Evolutionary conservation across 371 early-diverging fungal genomes (phyloP), one percentile per base, ranked within the genome.

Genomic region (Syncephalastrum racemosum): DNA sequence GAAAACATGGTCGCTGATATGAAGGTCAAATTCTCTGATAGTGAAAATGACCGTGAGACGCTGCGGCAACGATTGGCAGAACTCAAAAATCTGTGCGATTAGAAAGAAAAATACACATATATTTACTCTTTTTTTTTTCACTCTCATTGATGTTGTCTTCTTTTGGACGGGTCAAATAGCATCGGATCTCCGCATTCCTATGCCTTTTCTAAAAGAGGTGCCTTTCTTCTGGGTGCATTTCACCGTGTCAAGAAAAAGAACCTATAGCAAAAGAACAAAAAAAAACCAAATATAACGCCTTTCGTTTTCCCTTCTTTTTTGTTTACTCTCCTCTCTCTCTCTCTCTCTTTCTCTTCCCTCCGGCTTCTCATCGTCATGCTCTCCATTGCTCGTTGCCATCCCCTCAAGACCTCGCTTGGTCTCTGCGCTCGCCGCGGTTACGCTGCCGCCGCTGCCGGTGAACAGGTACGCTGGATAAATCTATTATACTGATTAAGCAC

Each of bases 1-100:
- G 90, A 92, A 66, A 83, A 80, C 14, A 76, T 84, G 71, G 66
- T 95, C 57, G 75, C 84, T 20, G 87, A 84, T 56, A 84, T 85
- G 53, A 91, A 90, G 69, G 73, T 77, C 56, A 73, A 83, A 60
- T 88, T 84, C 54, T 89, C 87, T 2, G 89, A 92, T 60, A 83
- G 82, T 60, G 95, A 93, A 71, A 85, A 81, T 59, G 87, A 90
- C 54, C 68, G 88, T 50, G 85, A 85, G 52, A 63, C 59, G 0
- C 68, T 90, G 54, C 61, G 74, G 8, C 83, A 84, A 45, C 83
- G 88, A 58, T 63, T 89, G 51, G 76, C 69, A 15, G 88, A 86
- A 25, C 63, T 91, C 46, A 71, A 82, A 44, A 39, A 23, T 53
- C 53, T 20, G 52, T 59, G 16, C 46, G 53, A 36, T 58, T 41